Evolutionary conservation across 768 basidiomycete genomes (phyloP), one percentile per base, ranked within the genome.

Genomic region (Suillus occidentalis): DNA sequence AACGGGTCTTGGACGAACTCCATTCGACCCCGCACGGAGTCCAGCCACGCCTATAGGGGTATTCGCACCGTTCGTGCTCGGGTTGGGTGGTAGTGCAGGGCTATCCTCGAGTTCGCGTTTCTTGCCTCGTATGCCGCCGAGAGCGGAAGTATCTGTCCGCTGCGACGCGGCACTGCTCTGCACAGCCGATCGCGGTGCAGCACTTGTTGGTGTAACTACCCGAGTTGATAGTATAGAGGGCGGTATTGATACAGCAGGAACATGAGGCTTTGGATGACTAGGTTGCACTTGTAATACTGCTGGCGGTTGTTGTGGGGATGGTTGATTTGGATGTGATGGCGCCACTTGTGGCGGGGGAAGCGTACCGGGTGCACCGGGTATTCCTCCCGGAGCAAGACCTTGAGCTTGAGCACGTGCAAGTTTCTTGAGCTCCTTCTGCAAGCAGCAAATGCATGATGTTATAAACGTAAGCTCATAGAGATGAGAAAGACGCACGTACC

Each of bases 361-460:
- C 20, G 72, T 52, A 13, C 63, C 53, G 18, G 75, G 70, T 47
- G 75, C 72, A 20, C 64, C 61, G 10, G 73, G 72, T 39, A 72
- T 56, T 39, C 65, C 67, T 20, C 68, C 68, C 12, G 71, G 71
- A 2, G 62, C 67, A 28, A 71, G 63, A 47, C 71, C 75, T 66
- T 77, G 79, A n/a, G 71, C 74, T 70, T 81, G 79, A 58, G 84
- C 79, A 70, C 89, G 89, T 64, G 85, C 87, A 40, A 88, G 82
- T 59, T 85, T 85, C 78, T 87, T 90, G 69, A 85, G 80, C 75
- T 91, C 90, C 79, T 90, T 91, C 88, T 91, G 77, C 71, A 25
- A 64, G 65, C 5, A 40, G 64, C 43, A 28, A 36, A 25, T 8
- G 20, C 18, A 40, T 62, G 36, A 58, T 61, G 65, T 47, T 50